A percentile compares a stretch with the other conserved stretches of the same genome.
Evolutionary conservation across 2,329 filamentous ascomycete species (phyloP).

Genomic region (Zarea fungicola): DNA sequence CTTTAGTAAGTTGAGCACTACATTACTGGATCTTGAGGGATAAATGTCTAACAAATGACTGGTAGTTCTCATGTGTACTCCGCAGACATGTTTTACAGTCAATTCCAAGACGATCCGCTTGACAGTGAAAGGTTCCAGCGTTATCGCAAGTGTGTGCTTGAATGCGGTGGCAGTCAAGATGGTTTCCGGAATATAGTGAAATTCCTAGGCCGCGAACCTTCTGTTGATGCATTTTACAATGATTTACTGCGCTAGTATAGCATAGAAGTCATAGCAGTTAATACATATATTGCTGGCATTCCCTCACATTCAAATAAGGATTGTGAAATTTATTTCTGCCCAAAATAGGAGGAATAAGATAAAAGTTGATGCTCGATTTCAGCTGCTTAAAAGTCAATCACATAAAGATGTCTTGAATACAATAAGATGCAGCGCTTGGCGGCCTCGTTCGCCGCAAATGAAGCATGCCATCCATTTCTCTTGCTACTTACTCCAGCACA

Average conservation of each 20-base stretch:
- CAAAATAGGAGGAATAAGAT: no score
- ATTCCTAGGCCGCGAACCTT: not conserved
- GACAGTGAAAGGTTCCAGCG: not conserved
- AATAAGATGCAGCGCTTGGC: no score
- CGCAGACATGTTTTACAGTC: not conserved
- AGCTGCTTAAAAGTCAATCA: no score
- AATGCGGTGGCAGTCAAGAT: not conserved
- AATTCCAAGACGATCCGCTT: not conserved
- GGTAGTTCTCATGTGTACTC: not conserved
- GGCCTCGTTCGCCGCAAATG: no score
- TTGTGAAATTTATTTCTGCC: no score
- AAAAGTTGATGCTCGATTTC: no score
- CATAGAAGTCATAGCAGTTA: no score
- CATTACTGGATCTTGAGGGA: not conserved
- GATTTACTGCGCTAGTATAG: not conserved
- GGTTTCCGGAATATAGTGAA: not conserved
- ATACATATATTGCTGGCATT: no score
- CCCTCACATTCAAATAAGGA: no score
- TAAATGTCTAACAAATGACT: not conserved
- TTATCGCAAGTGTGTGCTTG: not conserved
- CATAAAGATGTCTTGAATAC: no score
- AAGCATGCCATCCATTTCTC: no score
- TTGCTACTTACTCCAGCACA: no score
- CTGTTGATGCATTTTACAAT: not conserved
- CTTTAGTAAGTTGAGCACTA: not conserved